Conservation (phyloP, 2,329 filamentous ascomycete genomes). For the Trichoderma arundinaceum region DNA sequence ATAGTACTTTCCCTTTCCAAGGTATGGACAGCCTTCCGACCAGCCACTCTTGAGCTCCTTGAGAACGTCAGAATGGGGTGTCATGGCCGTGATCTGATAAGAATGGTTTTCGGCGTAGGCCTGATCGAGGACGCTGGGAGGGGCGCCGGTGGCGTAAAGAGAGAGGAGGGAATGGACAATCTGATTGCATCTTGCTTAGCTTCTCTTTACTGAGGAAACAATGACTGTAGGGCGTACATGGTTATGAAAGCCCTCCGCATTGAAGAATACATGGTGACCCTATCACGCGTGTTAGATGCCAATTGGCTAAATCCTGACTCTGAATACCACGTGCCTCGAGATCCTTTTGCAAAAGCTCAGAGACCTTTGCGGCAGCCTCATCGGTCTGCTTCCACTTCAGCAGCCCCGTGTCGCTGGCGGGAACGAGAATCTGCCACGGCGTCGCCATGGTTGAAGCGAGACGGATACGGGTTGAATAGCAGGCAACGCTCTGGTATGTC, state of each 20-base stretch:
- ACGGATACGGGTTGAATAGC: neutral
- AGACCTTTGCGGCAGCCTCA: slow-evolving; percentile 66
- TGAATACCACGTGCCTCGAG: slow-evolving; percentile 56
- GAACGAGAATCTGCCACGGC: slow-evolving; percentile 55
- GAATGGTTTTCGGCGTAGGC: slow-evolving; percentile 68
- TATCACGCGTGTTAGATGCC: slow-evolving; percentile 28
- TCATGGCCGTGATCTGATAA: slow-evolving; percentile 67
- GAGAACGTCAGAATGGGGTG: slow-evolving; percentile 56
- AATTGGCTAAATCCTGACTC: no score
- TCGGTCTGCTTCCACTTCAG: slow-evolving; percentile 55
- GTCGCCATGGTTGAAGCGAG: slow-evolving; percentile 50
- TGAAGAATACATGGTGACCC: slow-evolving; percentile 80
- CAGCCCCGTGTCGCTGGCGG: slow-evolving; percentile 57
- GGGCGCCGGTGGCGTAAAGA: slow-evolving; percentile 76
- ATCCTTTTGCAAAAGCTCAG: slow-evolving; percentile 76
- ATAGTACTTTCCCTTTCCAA: slow-evolving; percentile 70
- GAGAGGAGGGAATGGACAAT: slow-evolving; percentile 77
- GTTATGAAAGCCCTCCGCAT: slow-evolving; percentile 76
- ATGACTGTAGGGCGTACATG: slow-evolving; percentile 58
- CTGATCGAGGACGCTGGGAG: slow-evolving; percentile 61
- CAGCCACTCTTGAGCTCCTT: slow-evolving; percentile 61
- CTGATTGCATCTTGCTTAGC: slow-evolving; percentile 40
- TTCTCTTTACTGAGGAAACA: neutral
- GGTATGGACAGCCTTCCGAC: slow-evolving; percentile 58
- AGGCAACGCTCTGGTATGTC: neutral